Evolutionary conservation across 768 basidiomycete genomes (phyloP).

Genomic region (Pulveroboletus ravenelii): DNA sequence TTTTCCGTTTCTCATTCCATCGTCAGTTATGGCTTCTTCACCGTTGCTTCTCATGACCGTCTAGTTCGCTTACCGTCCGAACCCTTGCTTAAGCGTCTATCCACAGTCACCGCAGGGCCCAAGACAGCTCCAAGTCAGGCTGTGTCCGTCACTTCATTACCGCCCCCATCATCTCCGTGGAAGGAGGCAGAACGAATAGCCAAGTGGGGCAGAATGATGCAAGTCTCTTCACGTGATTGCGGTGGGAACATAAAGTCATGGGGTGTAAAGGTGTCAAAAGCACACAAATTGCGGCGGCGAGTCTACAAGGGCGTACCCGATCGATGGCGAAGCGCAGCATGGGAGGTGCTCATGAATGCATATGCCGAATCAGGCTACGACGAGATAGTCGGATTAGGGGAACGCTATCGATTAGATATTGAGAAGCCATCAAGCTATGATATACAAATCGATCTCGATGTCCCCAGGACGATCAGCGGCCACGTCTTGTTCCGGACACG

Average conservation of each 20-base stretch:
- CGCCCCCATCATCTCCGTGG: conserved; percentile 40
- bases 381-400: conserved; percentile 41
- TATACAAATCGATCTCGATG: conserved; percentile 96
- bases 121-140: conserved; percentile 43
- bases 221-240: conserved; percentile 58
- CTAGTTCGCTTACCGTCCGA: conserved; percentile 64
- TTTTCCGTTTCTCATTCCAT: conserved; percentile 12
- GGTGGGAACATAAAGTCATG: conserved; percentile 78
- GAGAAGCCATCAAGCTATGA: conserved; percentile 86
- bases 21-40: conserved; percentile 87
- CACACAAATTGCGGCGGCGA: conserved; percentile 63
- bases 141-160: conserved; percentile 42
- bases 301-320: conserved; percentile 97
- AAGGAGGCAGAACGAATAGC: conserved; percentile 75
- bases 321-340: conserved; percentile 89
- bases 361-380: conserved; percentile 43
- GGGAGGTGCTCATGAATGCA: conserved; percentile 74
- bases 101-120: conserved; percentile 42
- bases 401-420: conserved; percentile 56
- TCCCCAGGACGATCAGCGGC: conserved; percentile 91
- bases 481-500: conserved; percentile 93
- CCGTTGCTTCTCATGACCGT: conserved; percentile 76
- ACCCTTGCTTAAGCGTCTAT: conserved; percentile 58
- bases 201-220: conserved; percentile 94
- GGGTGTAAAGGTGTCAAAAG: conserved; percentile 62